Evolutionary conservation across 768 basidiomycete species (phyloP).

Genomic region (Lactarius trivialis): DNA sequence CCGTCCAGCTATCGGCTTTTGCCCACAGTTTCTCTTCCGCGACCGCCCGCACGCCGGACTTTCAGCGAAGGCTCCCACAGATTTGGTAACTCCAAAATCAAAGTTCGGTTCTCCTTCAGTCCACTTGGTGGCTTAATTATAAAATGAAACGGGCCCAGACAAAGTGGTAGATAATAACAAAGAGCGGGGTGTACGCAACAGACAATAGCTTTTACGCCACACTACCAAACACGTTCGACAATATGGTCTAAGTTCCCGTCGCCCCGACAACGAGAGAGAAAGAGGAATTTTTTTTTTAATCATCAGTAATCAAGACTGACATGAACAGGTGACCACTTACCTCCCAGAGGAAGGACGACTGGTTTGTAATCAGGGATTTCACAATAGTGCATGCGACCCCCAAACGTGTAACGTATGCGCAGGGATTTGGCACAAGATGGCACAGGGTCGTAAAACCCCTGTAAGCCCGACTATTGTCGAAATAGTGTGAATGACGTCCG

Average conservation of each 20-base stretch:
- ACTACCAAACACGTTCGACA: conserved; percentile 13
- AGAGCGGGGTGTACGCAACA: not conserved
- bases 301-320: conserved; percentile 4
- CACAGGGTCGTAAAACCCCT: conserved; percentile 86
- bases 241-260: conserved; percentile 19
- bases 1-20: conserved; percentile 6
- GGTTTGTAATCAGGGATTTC: conserved; percentile 67
- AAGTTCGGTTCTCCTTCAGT: conserved; percentile 5
- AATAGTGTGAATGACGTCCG: not conserved
- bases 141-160: conserved; percentile 8
- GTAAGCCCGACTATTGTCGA: conserved; percentile 50
- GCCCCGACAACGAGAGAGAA: conserved; percentile 15
- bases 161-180: conserved; percentile 10
- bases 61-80: not conserved
- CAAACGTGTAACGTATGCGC: conserved; percentile 71
- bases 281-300: not conserved
- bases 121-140: conserved; percentile 1
- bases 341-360: conserved; percentile 68
- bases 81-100: conserved; percentile 1
- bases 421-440: conserved; percentile 66
- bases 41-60: conserved; percentile 15
- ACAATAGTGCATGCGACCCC: conserved; percentile 64
- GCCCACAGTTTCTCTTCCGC: conserved; percentile 20
- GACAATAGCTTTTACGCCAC: conserved; percentile 7
- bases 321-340: conserved; percentile 35